A percentile compares a stretch with the other conserved stretches of the same genome.
phyloP scores from a whole-genome alignment of 345 rosid genomes.

The Orychophragmus violaceus region DNA sequence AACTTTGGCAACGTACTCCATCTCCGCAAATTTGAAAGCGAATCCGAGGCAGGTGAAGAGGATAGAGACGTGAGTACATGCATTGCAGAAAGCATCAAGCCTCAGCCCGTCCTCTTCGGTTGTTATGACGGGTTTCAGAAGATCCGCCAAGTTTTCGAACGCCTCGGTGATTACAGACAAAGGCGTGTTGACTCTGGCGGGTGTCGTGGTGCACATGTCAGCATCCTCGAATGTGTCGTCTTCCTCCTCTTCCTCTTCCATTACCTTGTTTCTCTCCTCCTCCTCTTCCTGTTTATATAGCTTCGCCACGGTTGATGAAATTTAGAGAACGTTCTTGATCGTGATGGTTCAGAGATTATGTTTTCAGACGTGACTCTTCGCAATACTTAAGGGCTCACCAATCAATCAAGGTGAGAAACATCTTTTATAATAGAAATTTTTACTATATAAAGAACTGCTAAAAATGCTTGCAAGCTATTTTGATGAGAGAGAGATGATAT shows the following conservation, averaged over 20 bases:
- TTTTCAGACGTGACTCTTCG: conserved; percentile 9
- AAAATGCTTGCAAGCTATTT: not conserved
- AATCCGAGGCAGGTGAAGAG: conserved; percentile 73
- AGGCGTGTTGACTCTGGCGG: conserved; percentile 29
- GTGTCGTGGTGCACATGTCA: conserved; percentile 2
- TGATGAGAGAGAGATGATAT: not conserved
- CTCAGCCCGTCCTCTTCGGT: conserved; percentile 26
- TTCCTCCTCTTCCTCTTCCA: conserved; percentile 21
- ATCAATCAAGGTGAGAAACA: conserved; percentile 9
- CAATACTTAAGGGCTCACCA: conserved; percentile 16
- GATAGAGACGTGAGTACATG: conserved; percentile 62
- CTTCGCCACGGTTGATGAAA: conserved; percentile 31
- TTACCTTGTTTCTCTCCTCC: conserved; percentile 7
- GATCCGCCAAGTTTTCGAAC: conserved; percentile 46
- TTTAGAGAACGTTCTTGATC: conserved; percentile 6
- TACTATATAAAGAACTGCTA: conserved; percentile 14
- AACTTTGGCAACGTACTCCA: conserved; percentile 77
- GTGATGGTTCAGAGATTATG: conserved; percentile 14
- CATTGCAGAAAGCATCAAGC: conserved; percentile 53
- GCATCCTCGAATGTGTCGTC: conserved; percentile 28
- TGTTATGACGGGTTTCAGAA: conserved; percentile 16
- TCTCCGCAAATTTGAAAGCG: conserved; percentile 85
- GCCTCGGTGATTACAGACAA: conserved; percentile 51
- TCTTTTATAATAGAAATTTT: not conserved
- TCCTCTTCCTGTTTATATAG: conserved; percentile 21